Evolutionary conservation across 176 grass and related monocot genomes (phyloP), one percentile per base, ranked within the genome.

Genomic region (Musa schizocarpa): DNA sequence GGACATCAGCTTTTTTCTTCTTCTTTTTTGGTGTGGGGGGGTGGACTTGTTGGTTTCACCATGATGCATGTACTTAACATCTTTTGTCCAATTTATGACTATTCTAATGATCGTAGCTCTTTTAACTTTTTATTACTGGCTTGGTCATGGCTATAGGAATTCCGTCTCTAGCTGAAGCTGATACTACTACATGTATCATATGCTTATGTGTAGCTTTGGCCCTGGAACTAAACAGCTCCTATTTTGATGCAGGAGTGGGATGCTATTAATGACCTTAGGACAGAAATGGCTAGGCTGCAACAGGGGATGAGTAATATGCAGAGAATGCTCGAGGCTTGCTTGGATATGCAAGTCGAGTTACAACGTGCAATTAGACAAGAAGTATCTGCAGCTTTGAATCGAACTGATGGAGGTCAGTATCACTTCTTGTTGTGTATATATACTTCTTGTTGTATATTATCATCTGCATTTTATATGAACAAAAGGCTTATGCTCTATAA

Each of bases 261-360:
- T 50, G 83, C 87, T 76, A 90, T 96, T 75, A 96, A 76, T 84
- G 93, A 96, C 73, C 79, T 96, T 50, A 90, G 87, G 76, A 81
- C 93, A 71, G 93, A 96, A 71, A 89, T 96, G 77, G 77, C 78
- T 62, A 90, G 89, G 86, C 87, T 96, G 67, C 93, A 92, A 82
- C 89, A 90, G 83, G 93, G 85, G 3, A 96, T 96, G 93, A 87
- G 85, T 65, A 87, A 96, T 75, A 90, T 96, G 89, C 93, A 96
- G 76, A 84, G 89, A 52, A 92, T 90, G 87, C 69, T 96, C 50
- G 93, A 96, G 77, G 89, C 93, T 69, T 96, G 93, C 85, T 92
- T 96, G 89, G 93, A 96, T 72, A 92, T 96, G 93, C 93, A 96
- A 72, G 85, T 96, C 19, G 93, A 96, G 58, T 68, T 96, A 12